phyloP scores from a whole-genome alignment of 495 filamentous ascomycete genomes.

The Darksidea phi region DNA sequence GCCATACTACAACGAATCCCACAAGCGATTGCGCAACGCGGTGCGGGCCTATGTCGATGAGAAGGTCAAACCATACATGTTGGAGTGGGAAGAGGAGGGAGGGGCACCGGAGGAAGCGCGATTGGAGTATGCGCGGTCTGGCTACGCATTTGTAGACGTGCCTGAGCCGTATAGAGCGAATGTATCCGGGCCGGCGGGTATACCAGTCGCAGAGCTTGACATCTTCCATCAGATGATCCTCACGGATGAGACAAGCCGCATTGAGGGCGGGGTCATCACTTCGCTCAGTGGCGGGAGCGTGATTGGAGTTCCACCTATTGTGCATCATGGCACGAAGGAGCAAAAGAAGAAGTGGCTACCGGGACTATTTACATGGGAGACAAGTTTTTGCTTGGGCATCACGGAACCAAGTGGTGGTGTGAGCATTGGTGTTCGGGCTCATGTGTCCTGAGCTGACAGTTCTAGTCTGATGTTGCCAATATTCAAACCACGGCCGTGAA shows the following conservation, averaged over 20 bases:
- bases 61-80: slow-evolving; percentile 39
- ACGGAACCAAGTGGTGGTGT: slow-evolving; percentile 39
- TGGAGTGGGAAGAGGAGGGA: slow-evolving; percentile 44
- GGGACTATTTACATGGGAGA: slow-evolving; percentile 39
- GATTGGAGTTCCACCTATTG: slow-evolving; percentile 38
- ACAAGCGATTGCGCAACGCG: slow-evolving; percentile 36
- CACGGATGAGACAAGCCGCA: slow-evolving; percentile 41
- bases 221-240: slow-evolving; percentile 42
- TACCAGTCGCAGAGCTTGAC: slow-evolving; percentile 41
- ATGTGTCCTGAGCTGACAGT: not conserved
- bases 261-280: slow-evolving; percentile 41
- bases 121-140: slow-evolving; percentile 37
- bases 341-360: slow-evolving; percentile 38
- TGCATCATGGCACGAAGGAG: slow-evolving; percentile 37
- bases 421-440: not conserved
- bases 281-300: slow-evolving; percentile 32
- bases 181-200: slow-evolving; percentile 39
- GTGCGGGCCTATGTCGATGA: slow-evolving; percentile 40
- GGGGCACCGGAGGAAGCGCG: slow-evolving; percentile 38
- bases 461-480: slow-evolving; percentile 33
- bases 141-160: slow-evolving; percentile 43
- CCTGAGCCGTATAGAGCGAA: slow-evolving; percentile 40
- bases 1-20: slow-evolving; percentile 44
- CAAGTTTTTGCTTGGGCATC: slow-evolving; percentile 39
- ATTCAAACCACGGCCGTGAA: slow-evolving; percentile 39